Base-by-base conservation (phyloP, 768 basidiomycete species). In the Tylopilus sp. region DNA sequence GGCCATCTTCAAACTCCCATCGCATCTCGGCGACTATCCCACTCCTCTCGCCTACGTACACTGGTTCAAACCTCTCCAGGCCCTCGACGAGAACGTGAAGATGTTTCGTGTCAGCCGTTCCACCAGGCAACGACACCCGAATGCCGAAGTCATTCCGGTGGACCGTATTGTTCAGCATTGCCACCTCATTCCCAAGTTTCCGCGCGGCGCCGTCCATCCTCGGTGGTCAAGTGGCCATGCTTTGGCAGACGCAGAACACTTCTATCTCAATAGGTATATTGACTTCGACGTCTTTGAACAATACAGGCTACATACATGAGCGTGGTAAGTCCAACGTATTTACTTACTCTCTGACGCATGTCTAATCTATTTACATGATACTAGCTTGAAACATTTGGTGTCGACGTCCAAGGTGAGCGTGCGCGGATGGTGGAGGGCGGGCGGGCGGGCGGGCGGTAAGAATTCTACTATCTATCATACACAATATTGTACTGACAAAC, bases 1-100 rank as follows among this genome's bases (percentile, higher is more conserved):
- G 12, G 62, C 54, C 12, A 65, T 71, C 22, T 72, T 72, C 42
- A 37, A 51, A 24, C 54, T 70, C 5, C 67, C 64, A 6, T 9
- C 28, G 0, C 31, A 59, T 14, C 64, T 53, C 11, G 44, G 47
- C 0, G 0, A 26, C 6, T 53, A 55, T 11, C 42, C 52, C 1
- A 54, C 64, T n/a, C 65, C 61, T 0, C 54, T 71, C 4, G 65
- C 59, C 0, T 69, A 69, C n/a, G 2, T 50, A 3, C 49, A 50
- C n/a, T 50, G 22, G 30, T 50, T 42, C 49, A 50, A 42, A 21
- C 40, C 49, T 6, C 0, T 50, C 2, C 11, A 6, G 0, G 1
- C 1, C 1, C 14, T 13, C 1, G 22, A 50, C 8, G 7, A 34
- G 17, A 41, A 29, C 17, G 16, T 31, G 0, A 4, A 21, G 8